Percentiles rank a stretch among this genome's conserved stretches.
These are phyloP conservation scores for Aspergillus nanangensis DNA, from an alignment of 495 filamentous ascomycete genomes.

Conservation along the genomic window DNA sequence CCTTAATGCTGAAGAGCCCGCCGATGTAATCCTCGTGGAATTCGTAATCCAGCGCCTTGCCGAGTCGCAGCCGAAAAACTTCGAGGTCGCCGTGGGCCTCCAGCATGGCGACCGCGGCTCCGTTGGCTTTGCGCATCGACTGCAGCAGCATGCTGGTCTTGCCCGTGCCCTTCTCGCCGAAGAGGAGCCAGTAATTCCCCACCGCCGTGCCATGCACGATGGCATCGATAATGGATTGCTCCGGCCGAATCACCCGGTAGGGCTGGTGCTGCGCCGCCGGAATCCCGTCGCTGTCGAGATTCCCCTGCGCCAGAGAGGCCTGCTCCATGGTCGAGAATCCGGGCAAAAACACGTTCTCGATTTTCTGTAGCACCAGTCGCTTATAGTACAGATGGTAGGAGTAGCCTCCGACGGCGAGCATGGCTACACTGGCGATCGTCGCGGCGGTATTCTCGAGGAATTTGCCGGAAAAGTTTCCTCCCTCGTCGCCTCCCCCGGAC, in stretches of 20 bases:
- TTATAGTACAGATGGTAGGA: constrained; percentile 56
- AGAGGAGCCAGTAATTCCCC: constrained; percentile 75
- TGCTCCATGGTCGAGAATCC: constrained; percentile 80
- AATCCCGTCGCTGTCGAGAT: not conserved
- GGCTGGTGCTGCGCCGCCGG: not conserved
- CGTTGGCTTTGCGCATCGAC: constrained; percentile 76
- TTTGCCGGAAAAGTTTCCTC: constrained; percentile 4
- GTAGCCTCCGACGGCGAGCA: constrained; percentile 59
- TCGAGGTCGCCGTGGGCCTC: constrained; percentile 83
- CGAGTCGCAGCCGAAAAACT: constrained; percentile 78
- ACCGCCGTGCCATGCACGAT: constrained; percentile 59
- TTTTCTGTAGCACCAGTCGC: constrained; percentile 53
- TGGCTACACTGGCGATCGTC: constrained; percentile 36
- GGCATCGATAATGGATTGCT: constrained; percentile 65
- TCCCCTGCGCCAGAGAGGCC: constrained; percentile 56
- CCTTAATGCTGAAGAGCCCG: constrained; percentile 77
- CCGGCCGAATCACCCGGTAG: constrained; percentile 65
- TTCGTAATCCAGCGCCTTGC: constrained; percentile 81
- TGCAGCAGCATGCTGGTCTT: constrained; percentile 82
- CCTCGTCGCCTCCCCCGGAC: not conserved
- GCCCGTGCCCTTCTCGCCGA: constrained; percentile 83
- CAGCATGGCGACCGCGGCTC: constrained; percentile 76
- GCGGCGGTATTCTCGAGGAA: constrained; percentile 9
- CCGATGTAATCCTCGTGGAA: constrained; percentile 74
- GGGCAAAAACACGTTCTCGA: constrained; percentile 73